A percentile compares a stretch with the other conserved stretches of the same genome.
Conservation (phyloP, 352 stramenopile genomes). For the Thraustochytrium striatum region DNA sequence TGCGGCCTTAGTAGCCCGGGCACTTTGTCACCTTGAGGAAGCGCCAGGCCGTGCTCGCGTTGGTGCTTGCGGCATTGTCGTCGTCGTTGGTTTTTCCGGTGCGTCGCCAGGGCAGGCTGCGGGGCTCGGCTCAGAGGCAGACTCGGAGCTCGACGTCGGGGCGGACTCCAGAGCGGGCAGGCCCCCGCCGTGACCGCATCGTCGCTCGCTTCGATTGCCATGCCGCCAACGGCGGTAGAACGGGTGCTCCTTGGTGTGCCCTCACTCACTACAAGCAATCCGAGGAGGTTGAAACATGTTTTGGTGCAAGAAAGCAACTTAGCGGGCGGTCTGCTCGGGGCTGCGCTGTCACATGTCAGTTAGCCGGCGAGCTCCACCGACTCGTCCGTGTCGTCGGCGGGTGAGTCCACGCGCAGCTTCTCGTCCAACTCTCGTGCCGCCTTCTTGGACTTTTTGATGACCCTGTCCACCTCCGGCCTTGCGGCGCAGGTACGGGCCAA, state of each 20-base stretch:
- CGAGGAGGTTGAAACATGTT: neutral
- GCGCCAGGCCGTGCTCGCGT: too few species aligned
- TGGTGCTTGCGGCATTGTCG: too few species aligned
- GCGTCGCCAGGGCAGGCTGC: too few species aligned
- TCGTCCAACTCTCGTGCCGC: conserved; percentile 24
- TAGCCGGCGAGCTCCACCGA: neutral
- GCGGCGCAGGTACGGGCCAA: conserved; percentile 10
- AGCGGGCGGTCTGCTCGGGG: neutral
- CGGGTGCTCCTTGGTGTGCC: neutral
- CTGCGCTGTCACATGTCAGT: neutral
- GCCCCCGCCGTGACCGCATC: neutral
- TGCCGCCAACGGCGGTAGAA: neutral
- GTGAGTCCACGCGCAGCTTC: neutral
- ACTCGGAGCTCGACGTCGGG: neutral
- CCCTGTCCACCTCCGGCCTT: conserved; percentile 14
- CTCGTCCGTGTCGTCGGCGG: neutral
- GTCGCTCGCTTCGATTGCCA: neutral
- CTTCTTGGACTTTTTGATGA: neutral
- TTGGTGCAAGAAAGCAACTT: neutral
- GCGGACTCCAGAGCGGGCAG: neutral
- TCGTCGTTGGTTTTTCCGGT: too few species aligned
- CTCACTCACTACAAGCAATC: too few species aligned
- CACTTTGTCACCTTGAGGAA: too few species aligned
- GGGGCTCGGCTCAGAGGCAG: neutral
- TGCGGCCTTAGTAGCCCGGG: too few species aligned